These are phyloP conservation scores for Metschnikowia baotianmanensis DNA, from an alignment of 805 yeast genomes.

Conservation along the genomic window DNA sequence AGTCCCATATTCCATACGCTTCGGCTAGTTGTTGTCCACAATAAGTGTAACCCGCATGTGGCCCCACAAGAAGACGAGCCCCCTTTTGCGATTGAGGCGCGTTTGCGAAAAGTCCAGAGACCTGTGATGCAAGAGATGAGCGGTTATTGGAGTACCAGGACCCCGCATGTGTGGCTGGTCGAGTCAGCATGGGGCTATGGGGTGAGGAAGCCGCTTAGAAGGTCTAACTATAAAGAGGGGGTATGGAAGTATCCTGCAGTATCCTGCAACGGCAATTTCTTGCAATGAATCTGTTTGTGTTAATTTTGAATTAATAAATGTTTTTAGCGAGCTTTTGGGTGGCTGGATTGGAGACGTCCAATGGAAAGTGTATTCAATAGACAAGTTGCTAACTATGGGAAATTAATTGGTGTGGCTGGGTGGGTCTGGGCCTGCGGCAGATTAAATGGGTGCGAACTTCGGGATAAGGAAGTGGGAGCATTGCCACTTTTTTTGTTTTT, in stretches of 20 bases:
- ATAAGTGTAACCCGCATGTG: conserved; percentile 88
- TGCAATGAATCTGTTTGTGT: too few species aligned
- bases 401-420: background rate
- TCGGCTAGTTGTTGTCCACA: conserved; percentile 78
- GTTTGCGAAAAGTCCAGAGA: conserved; percentile 47
- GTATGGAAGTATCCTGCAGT: too few species aligned
- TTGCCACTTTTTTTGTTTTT: too few species aligned
- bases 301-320: too few species aligned
- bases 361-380: too few species aligned
- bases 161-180: conserved; percentile 88
- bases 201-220: background rate
- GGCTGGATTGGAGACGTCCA: too few species aligned
- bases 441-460: conserved; percentile 1
- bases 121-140: conserved; percentile 44
- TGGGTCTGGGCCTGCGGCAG: background rate
- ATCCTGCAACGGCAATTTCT: too few species aligned
- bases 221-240: background rate
- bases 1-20: conserved; percentile 71
- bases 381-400: too few species aligned
- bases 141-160: conserved; percentile 71
- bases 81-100: conserved; percentile 19
- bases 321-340: too few species aligned
- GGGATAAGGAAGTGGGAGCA: too few species aligned
- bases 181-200: conserved; percentile 20
- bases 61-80: conserved; percentile 43